These are phyloP conservation scores for Ganoderma meredithae DNA, from an alignment of 1,284 basidiomycete species.

Conservation along the genomic window DNA sequence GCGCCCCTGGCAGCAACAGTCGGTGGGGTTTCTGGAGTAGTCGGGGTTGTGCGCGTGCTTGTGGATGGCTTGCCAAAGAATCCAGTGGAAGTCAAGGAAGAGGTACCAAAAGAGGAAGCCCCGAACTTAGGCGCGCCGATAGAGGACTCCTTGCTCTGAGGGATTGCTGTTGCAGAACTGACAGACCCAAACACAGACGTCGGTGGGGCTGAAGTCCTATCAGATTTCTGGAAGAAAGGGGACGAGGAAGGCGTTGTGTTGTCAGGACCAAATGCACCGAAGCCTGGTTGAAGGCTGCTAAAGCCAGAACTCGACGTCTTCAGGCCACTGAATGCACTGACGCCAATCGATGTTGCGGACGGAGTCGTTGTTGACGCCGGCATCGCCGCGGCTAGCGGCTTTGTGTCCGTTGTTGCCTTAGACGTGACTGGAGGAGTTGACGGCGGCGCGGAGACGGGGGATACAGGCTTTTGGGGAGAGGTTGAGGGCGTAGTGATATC, in stretches of 20 bases:
- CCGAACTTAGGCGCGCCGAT: conserved; percentile 30
- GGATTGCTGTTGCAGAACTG: conserved; percentile 27
- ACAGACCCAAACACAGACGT: conserved; percentile 23
- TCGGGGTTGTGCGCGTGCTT: conserved; percentile 23
- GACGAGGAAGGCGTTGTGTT: conserved; percentile 47
- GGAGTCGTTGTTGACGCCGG: conserved; percentile 16
- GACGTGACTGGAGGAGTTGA: conserved; percentile 25
- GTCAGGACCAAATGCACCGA: conserved; percentile 47
- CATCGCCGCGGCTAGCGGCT: conserved; percentile 8
- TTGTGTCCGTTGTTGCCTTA: conserved; percentile 5
- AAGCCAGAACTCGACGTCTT: conserved; percentile 46
- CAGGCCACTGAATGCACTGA: conserved; percentile 37
- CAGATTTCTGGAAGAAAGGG: conserved; percentile 59
- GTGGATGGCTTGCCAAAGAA: conserved; percentile 29
- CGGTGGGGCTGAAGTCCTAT: conserved; percentile 29
- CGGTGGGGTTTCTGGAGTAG: conserved; percentile 38
- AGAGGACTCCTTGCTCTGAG: conserved; percentile 14
- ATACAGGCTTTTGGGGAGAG: conserved; percentile 23
- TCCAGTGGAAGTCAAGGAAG: conserved; percentile 14
- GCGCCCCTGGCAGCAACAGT: conserved; percentile 46
- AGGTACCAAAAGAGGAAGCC: conserved; percentile 25
- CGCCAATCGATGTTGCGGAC: conserved; percentile 19
- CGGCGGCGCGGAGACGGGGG: conserved; percentile 18
- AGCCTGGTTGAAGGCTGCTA: conserved; percentile 48
- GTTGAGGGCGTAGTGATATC: conserved; percentile 11